phyloP scores from a whole-genome alignment of 2,329 filamentous ascomycete genomes.

The Chaetomium strumarium region DNA sequence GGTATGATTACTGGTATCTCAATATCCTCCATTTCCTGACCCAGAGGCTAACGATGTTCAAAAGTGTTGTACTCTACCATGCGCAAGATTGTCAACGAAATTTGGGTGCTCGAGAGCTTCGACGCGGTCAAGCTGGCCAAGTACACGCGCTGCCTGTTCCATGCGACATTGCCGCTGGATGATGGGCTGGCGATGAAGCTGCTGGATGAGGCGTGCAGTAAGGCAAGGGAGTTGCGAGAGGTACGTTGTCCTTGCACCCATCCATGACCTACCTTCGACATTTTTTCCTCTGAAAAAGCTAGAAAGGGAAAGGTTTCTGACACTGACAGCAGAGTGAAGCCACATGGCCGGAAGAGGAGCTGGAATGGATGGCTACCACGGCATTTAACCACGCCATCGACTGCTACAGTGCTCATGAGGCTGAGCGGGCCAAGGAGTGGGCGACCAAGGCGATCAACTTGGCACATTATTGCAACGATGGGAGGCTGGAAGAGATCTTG shows the following conservation, averaged over 20 bases:
- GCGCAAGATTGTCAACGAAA: slow-evolving; percentile 63
- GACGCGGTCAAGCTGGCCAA: slow-evolving; percentile 59
- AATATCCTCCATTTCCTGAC: neutral
- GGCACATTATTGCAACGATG: slow-evolving; percentile 53
- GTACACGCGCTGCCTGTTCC: slow-evolving; percentile 74
- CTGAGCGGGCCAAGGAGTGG: slow-evolving; percentile 54
- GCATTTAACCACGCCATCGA: slow-evolving; percentile 68
- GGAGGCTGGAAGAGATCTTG: slow-evolving; percentile 38
- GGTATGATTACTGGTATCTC: slow-evolving; percentile 33
- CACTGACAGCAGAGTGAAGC: slow-evolving; percentile 31
- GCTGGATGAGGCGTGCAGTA: slow-evolving; percentile 54
- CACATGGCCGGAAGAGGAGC: slow-evolving; percentile 58
- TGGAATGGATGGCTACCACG: slow-evolving; percentile 69
- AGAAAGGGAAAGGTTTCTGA: neutral
- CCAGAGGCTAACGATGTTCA: neutral
- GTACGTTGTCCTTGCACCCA: slow-evolving; percentile 32
- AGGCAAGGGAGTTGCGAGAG: slow-evolving; percentile 45
- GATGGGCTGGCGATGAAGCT: slow-evolving; percentile 52
- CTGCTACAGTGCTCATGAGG: slow-evolving; percentile 50
- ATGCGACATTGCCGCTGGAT: slow-evolving; percentile 54
- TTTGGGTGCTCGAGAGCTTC: slow-evolving; percentile 52
- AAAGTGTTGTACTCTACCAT: slow-evolving; percentile 49
- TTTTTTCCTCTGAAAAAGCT: neutral
- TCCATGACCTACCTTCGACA: neutral
- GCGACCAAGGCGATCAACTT: slow-evolving; percentile 56